Percentiles rank a stretch among this genome's conserved stretches.
Evolutionary conservation across 2,329 filamentous ascomycete genomes (phyloP).

Genomic region (Stagonosporopsis vannaccii): DNA sequence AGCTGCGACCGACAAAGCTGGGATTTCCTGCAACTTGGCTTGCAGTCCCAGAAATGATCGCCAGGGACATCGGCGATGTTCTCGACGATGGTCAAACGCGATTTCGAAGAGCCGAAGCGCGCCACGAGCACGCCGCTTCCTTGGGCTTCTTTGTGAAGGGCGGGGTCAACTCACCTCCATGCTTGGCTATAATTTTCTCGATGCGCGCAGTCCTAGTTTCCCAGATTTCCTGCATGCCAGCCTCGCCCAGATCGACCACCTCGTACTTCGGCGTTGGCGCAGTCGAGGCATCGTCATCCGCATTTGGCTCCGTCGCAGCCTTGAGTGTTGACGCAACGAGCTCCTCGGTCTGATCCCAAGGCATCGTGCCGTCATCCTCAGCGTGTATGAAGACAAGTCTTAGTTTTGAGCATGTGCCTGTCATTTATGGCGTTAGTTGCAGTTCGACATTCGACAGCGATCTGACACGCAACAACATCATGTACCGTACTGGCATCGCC

Average conservation of each 20-base stretch:
- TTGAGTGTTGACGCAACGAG: slow-evolving; percentile 39
- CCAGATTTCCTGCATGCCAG: slow-evolving; percentile 44
- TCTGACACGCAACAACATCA: background rate
- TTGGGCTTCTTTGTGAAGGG: slow-evolving; percentile 17
- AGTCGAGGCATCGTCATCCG: slow-evolving; percentile 19
- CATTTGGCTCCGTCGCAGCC: slow-evolving; percentile 29
- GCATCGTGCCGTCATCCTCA: slow-evolving; percentile 45
- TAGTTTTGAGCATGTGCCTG: slow-evolving; percentile 24
- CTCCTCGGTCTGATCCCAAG: slow-evolving; percentile 44
- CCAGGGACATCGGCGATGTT: slow-evolving; percentile 14
- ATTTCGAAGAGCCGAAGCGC: slow-evolving; percentile 16
- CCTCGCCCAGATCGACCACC: slow-evolving; percentile 43
- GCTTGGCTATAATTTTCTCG: slow-evolving; percentile 46
- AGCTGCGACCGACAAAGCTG: background rate
- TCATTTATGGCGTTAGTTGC: slow-evolving; percentile 6
- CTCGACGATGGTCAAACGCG: slow-evolving; percentile 11
- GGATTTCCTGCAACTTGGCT: background rate
- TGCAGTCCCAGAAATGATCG: slow-evolving; percentile 1
- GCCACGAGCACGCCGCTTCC: slow-evolving; percentile 10
- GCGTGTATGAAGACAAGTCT: slow-evolving; percentile 45
- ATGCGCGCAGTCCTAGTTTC: slow-evolving; percentile 31
- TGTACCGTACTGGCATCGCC: background rate
- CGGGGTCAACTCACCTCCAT: slow-evolving; percentile 42
- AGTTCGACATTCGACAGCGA: background rate
- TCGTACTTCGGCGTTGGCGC: slow-evolving; percentile 22